phyloP scores from a whole-genome alignment of 2,329 filamentous ascomycete species.

The Trichoderma endophyticum region DNA sequence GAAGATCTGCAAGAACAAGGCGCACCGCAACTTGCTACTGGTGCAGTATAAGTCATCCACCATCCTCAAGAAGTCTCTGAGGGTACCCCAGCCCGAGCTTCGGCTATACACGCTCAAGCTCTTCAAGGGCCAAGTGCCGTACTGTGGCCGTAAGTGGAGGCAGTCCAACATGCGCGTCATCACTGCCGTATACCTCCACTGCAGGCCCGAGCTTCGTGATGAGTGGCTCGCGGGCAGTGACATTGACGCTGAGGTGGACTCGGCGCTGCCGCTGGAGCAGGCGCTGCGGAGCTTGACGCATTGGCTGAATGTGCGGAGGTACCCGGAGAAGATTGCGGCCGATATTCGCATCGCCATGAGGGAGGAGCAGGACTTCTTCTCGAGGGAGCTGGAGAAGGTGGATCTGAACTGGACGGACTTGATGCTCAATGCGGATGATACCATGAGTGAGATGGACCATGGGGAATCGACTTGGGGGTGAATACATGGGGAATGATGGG shows the following conservation, averaged over 20 bases:
- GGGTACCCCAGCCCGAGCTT: constrained; percentile 82
- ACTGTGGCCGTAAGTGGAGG: constrained; percentile 96
- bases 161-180: constrained; percentile 99
- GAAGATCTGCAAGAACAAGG: constrained; percentile 94
- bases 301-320: constrained; percentile 86
- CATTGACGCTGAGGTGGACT: constrained; percentile 90
- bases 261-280: constrained; percentile 88
- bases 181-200: constrained; percentile 92
- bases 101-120: constrained; percentile 94
- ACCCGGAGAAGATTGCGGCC: constrained; percentile 71
- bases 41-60: constrained; percentile 94
- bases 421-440: constrained; percentile 34
- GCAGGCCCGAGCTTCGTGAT: constrained; percentile 85
- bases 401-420: constrained; percentile 51
- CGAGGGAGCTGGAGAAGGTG: constrained; percentile 71
- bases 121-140: constrained; percentile 98
- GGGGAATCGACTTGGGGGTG: constrained; percentile 30
- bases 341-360: constrained; percentile 57
- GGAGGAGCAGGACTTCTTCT: constrained; percentile 77
- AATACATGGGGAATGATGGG: background rate
- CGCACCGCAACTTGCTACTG: constrained; percentile 87
- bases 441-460: constrained; percentile 34
- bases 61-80: constrained; percentile 86
- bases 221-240: constrained; percentile 93
- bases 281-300: constrained; percentile 84